A percentile compares a stretch with the other conserved stretches of the same genome.
These are phyloP conservation scores for Thozetella sp. DNA, from an alignment of 495 filamentous ascomycete species.

Conservation along the genomic window DNA sequence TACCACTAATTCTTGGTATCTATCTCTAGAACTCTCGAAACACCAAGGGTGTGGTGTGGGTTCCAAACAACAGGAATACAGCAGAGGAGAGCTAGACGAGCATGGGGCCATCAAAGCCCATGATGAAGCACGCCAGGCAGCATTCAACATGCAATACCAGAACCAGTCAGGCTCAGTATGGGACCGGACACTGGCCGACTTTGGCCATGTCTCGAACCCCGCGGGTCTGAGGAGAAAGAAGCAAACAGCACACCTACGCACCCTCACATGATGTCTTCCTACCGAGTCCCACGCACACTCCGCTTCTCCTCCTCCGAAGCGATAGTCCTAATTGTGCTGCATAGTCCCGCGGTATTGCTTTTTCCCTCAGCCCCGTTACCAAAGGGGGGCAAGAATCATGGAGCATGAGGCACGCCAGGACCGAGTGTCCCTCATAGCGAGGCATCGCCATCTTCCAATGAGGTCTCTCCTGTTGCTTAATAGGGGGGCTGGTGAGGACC, in stretches of 20 bases:
- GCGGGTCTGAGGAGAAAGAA: background rate
- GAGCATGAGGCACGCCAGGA: background rate
- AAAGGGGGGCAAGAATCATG: background rate
- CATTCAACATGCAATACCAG: too few species aligned
- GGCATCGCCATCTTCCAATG: too few species aligned
- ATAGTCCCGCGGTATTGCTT: background rate
- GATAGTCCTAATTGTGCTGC: background rate
- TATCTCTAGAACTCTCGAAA: too few species aligned
- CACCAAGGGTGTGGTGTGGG: too few species aligned
- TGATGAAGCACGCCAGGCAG: too few species aligned
- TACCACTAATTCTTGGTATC: too few species aligned
- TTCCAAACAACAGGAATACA: too few species aligned
- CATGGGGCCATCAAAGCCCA: too few species aligned
- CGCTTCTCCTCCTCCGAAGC: background rate
- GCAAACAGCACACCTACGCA: background rate
- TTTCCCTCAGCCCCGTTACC: background rate
- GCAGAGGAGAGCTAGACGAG: too few species aligned
- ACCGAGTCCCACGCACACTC: background rate
- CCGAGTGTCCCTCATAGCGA: too few species aligned
- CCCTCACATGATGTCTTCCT: background rate
- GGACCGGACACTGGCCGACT: too few species aligned
- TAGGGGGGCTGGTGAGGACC: background rate
- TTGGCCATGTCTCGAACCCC: background rate
- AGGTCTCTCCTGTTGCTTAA: background rate
- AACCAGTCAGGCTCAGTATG: too few species aligned